Base-by-base conservation (phyloP, 2,329 filamentous ascomycete genomes). In the Rhinocladiella mackenziei region DNA sequence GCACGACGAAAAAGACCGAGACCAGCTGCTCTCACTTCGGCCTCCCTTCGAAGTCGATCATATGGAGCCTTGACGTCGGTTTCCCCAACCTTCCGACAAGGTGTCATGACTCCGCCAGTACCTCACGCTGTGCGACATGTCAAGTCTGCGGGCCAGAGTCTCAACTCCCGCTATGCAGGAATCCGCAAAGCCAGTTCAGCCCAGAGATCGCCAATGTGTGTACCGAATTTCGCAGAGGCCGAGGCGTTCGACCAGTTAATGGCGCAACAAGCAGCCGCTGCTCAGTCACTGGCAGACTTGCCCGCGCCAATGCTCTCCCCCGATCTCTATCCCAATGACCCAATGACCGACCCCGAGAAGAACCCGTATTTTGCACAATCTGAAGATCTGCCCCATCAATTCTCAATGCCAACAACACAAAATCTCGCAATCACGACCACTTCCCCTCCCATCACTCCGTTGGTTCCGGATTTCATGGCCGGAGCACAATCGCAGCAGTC, bases 161-260 rank as follows among this genome's bases (percentile, higher is more conserved):
- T 72, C 6, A 66, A 66, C 53, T 62, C 66, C 35, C 61, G 65
- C 23, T 72, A 69, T 53, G 66, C 68, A 0, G 69, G 70, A 36
- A 63, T 74, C 19, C 60, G 70, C 14, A 74, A 74, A 53, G 58
- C 65, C 4, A 69, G 67, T 15, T 63, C 65, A 30, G 60, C 67
- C 33, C 71, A 71, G 38, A 63, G 68, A 19, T 74, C 71, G n/a
- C 71, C 71, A 15, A 58, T 72, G 25, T 69, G 67, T 33, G 61
- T 70, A 37, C 59, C 65, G 13, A 67, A 61, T 4, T 72, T 72
- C 51, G 60, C 67, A n/a, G 69, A 73, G 23, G 58, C 65, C 5
- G 65, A 64, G 13, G 60, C 60, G 23, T 56, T 65, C 49, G 61
- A 62, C 44, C 35, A 50, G 20, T 39, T 58, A 32, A 54, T 57